A percentile compares a stretch with the other conserved stretches of the same genome.
These are phyloP conservation scores for Fraxinus albicans DNA, from an alignment of 305 asterid genomes.

Conservation along the genomic window DNA sequence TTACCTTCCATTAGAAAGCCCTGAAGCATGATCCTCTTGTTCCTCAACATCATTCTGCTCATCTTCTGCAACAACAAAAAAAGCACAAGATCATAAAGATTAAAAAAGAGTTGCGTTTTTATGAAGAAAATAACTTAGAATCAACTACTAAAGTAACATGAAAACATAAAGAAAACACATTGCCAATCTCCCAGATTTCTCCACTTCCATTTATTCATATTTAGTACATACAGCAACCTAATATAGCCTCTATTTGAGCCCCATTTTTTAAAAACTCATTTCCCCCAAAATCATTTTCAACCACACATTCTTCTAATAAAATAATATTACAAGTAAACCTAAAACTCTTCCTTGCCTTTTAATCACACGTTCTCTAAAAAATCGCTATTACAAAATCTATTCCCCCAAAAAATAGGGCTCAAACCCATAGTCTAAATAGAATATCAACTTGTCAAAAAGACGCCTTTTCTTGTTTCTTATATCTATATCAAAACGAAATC, in stretches of 20 bases:
- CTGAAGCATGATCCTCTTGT: conserved; percentile 28
- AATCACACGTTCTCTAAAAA: not conserved
- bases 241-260: not conserved
- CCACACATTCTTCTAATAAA: too few relatives aligned
- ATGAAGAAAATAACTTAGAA: not conserved
- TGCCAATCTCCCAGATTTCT: not conserved
- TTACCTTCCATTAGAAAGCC: conserved; percentile 65
- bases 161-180: not conserved
- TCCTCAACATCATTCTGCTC: conserved; percentile 36
- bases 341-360: not conserved
- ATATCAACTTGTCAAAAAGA: not conserved
- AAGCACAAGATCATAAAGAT: conserved; percentile 10
- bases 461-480: not conserved
- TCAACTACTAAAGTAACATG: not conserved
- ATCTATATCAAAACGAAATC: not conserved
- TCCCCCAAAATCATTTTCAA: not conserved
- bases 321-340: too few relatives aligned
- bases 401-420: not conserved
- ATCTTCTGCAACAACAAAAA: conserved; percentile 53
- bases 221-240: not conserved
- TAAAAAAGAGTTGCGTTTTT: not conserved
- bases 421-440: not conserved
- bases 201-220: not conserved
- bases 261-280: not conserved
- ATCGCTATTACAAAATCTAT: not conserved